Percentiles rank a stretch among this genome's conserved stretches.
Evolutionary conservation across 768 basidiomycete species (phyloP).

Genomic region (Hygrophorus russula): DNA sequence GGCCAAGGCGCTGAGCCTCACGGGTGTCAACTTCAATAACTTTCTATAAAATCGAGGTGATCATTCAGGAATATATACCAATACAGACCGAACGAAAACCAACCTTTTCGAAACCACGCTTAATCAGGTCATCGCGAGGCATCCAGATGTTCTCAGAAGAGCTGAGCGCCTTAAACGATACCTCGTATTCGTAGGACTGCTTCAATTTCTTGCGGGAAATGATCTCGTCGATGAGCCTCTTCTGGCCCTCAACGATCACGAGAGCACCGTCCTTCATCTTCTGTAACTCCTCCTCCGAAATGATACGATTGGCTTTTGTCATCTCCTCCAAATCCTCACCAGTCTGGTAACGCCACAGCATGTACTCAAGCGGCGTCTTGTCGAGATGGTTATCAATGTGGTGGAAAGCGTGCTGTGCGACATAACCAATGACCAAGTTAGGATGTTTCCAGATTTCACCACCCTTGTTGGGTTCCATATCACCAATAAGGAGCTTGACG

Average conservation of each 20-base stretch:
- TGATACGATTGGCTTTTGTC: conserved; percentile 81
- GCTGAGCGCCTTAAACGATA: conserved; percentile 87
- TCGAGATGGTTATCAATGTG: conserved; percentile 98
- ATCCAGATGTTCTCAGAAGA: conserved; percentile 99
- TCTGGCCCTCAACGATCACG: conserved; percentile 86
- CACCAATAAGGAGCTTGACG: conserved; percentile 93
- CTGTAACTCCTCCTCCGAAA: conserved; percentile 76
- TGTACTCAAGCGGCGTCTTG: conserved; percentile 98
- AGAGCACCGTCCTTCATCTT: conserved; percentile 96
- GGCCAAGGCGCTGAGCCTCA: conserved; percentile 93
- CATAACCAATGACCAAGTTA: conserved; percentile 98
- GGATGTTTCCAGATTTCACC: conserved; percentile 99
- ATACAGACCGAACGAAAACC: conserved; percentile 8
- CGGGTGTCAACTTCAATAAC: conserved; percentile 95
- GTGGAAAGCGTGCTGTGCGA: conserved; percentile 99
- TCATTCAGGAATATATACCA: neutral
- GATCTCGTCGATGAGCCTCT: conserved; percentile 92
- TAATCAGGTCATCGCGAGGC: conserved; percentile 91
- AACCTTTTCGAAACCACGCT: conserved; percentile 95
- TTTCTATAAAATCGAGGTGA: conserved; percentile 40
- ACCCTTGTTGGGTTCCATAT: conserved; percentile 92
- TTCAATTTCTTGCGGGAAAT: conserved; percentile 91
- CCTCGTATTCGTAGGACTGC: conserved; percentile 98
- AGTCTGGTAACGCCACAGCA: conserved; percentile 99
- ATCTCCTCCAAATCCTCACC: conserved; percentile 98